A percentile compares a stretch with the other conserved stretches of the same genome.
phyloP scores from a whole-genome alignment of 305 asterid genomes.

The Fraxinus floribunda region DNA sequence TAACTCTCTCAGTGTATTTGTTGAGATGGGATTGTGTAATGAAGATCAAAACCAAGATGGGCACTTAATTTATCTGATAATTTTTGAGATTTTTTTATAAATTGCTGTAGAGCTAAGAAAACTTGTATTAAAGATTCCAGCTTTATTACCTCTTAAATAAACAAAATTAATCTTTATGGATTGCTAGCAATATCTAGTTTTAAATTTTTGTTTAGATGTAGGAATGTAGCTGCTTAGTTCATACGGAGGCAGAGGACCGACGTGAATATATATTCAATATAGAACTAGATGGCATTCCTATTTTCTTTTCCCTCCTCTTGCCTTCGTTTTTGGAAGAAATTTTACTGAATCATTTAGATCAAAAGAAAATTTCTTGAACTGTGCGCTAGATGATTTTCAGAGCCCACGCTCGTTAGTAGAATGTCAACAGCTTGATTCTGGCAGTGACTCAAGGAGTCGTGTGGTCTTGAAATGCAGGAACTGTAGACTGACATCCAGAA shows the following conservation, averaged over 20 bases:
- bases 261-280: background rate
- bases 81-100: background rate
- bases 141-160: background rate
- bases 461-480: background rate
- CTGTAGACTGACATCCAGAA: background rate
- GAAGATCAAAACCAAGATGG: background rate
- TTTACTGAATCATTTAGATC: background rate
- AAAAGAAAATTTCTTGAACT: background rate
- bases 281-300: background rate
- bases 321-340: slow-evolving; percentile 5
- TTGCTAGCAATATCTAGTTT: background rate
- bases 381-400: background rate
- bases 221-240: background rate
- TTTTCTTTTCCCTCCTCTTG: background rate
- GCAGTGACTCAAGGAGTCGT: background rate
- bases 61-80: background rate
- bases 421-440: background rate
- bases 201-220: background rate
- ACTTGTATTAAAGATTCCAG: background rate
- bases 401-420: background rate
- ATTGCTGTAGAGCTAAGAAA: background rate
- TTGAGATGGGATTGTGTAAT: slow-evolving; percentile 20
- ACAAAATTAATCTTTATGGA: background rate
- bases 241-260: background rate
- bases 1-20: background rate